Evolutionary conservation across 2,329 filamentous ascomycete species (phyloP).

Genomic region (Penicillium fuscoglaucum): DNA sequence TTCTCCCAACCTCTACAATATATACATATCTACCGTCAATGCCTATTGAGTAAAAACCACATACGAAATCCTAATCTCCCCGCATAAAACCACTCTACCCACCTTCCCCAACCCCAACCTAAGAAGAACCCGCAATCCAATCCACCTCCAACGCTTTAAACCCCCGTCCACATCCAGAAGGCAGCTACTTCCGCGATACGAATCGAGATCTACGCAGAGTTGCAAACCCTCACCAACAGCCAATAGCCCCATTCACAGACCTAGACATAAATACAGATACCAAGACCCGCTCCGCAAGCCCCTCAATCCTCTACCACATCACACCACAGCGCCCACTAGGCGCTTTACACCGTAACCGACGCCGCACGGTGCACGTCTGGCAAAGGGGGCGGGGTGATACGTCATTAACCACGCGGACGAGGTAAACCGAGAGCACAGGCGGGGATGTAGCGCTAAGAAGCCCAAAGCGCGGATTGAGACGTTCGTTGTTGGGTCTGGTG

Average conservation of each 20-base stretch:
- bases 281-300: constrained; percentile 53
- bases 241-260: no score
- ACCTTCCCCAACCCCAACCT: no score
- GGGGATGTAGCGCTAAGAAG: no score
- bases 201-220: constrained; percentile 48
- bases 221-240: no score
- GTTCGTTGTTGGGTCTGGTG: constrained; percentile 62
- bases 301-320: constrained; percentile 65
- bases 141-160: constrained; percentile 48
- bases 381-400: constrained; percentile 65
- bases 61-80: no score
- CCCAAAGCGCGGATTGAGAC: constrained; percentile 54
- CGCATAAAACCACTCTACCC: no score
- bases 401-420: constrained; percentile 58
- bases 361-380: constrained; percentile 64
- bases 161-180: constrained; percentile 60
- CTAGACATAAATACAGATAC: constrained; percentile 18
- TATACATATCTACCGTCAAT: background rate
- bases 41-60: background rate
- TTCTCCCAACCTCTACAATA: background rate
- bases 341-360: constrained; percentile 42
- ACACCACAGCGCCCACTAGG: constrained; percentile 58
- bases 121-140: constrained; percentile 24
- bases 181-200: constrained; percentile 65
- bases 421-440: background rate